These are phyloP conservation scores for Yamagishiella unicocca DNA, from an alignment of 139 green algal genomes.

Conservation along the genomic window DNA sequence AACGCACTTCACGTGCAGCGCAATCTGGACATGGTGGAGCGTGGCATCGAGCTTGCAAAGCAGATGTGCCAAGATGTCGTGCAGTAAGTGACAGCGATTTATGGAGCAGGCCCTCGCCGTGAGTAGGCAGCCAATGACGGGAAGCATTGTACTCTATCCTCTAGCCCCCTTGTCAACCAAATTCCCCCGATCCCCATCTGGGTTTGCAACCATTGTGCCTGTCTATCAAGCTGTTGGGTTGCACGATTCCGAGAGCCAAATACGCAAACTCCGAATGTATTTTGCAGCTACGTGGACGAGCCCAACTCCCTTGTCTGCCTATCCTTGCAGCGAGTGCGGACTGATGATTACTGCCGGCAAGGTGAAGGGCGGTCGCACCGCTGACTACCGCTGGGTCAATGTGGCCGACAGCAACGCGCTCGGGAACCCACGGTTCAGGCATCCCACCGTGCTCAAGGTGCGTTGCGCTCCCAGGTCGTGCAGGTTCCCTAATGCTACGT, in stretches of 20 bases:
- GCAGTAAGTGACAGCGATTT: constrained; percentile 31
- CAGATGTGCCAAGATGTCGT: constrained; percentile 33
- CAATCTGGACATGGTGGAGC: constrained; percentile 15
- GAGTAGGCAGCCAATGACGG: no score
- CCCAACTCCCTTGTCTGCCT: background rate
- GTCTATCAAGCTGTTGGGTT: no score
- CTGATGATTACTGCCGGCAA: constrained; percentile 28
- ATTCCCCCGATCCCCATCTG: no score
- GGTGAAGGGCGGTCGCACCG: constrained; percentile 4
- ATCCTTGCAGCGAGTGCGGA: constrained; percentile 25
- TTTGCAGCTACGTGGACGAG: no score
- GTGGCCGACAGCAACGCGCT: constrained; percentile 29
- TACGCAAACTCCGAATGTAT: no score
- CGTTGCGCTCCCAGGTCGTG: no score
- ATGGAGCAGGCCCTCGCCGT: no score
- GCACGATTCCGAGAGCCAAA: no score
- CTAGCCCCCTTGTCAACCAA: no score
- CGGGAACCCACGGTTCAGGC: constrained; percentile 26
- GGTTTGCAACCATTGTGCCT: no score
- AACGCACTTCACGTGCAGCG: constrained; percentile 39
- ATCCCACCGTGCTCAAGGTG: constrained; percentile 37
- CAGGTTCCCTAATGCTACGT: no score
- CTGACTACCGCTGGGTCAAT: constrained; percentile 42
- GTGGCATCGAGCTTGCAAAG: constrained; percentile 38
- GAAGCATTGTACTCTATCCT: no score